A percentile compares a stretch with the other conserved stretches of the same genome.
Conservation (phyloP, 2,329 filamentous ascomycete species). For the Trichoderma polysporum region DNA sequence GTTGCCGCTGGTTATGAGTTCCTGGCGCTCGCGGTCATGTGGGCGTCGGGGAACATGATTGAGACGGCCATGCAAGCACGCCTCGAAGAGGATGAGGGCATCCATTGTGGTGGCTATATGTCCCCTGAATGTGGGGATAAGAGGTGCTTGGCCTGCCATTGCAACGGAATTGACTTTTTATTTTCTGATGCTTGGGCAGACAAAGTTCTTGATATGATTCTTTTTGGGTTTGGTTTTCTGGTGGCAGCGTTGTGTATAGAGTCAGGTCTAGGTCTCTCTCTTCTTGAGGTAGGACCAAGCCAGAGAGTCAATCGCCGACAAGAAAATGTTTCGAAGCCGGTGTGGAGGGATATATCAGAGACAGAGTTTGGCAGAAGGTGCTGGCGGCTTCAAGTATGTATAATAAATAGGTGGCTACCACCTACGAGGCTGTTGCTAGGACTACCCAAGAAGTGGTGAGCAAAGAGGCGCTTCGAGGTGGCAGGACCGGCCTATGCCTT, state of each 20-base stretch:
- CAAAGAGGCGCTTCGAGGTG: slow-evolving; percentile 16
- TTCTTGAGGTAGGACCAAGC: too few relatives aligned
- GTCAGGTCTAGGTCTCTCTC: background rate
- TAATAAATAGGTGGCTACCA: too few relatives aligned
- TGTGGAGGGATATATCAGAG: too few relatives aligned
- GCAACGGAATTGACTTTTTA: background rate
- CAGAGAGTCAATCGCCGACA: too few relatives aligned
- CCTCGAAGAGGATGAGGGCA: slow-evolving; percentile 78
- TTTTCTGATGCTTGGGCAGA: too few relatives aligned
- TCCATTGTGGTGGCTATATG: slow-evolving; percentile 69
- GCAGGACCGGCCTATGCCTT: background rate
- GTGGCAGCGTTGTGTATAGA: background rate
- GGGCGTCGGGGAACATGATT: slow-evolving; percentile 79
- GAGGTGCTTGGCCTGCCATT: slow-evolving; percentile 34
- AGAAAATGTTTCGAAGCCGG: too few relatives aligned
- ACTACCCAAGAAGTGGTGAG: too few relatives aligned
- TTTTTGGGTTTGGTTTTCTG: background rate
- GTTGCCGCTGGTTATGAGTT: slow-evolving; percentile 78
- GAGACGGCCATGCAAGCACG: slow-evolving; percentile 67
- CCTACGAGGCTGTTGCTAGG: too few relatives aligned
- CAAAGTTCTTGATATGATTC: too few relatives aligned
- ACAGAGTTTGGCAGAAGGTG: too few relatives aligned
- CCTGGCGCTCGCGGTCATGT: slow-evolving; percentile 76
- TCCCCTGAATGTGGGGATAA: slow-evolving; percentile 66
- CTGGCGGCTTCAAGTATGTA: too few relatives aligned